Evolutionary conservation across 345 rosid genomes (phyloP).

Genomic region (Hevea brasiliensis): DNA sequence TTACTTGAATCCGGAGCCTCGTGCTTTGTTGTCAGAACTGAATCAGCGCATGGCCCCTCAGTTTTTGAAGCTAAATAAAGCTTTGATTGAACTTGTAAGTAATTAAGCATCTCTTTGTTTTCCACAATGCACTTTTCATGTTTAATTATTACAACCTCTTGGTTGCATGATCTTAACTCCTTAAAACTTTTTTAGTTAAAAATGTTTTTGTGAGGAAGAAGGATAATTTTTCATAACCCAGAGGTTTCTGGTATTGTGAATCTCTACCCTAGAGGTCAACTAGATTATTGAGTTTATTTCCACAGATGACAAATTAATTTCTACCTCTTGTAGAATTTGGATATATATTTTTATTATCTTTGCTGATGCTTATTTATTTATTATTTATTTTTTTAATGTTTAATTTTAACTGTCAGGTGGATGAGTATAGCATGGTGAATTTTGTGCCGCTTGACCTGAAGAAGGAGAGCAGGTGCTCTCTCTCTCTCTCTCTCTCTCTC

Average conservation of each 20-base stretch:
- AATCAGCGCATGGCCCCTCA: constrained; percentile 81
- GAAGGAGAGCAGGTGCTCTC: constrained; percentile 64
- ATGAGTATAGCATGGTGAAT: constrained; percentile 87
- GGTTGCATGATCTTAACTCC: neutral
- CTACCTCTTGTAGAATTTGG: neutral
- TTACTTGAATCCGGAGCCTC: constrained; percentile 82
- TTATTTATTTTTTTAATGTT: neutral
- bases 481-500: neutral
- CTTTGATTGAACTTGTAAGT: constrained; percentile 72
- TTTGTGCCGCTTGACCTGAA: constrained; percentile 75
- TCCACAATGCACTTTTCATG: neutral
- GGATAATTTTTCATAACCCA: neutral
- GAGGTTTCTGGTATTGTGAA: neutral
- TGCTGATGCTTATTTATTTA: neutral
- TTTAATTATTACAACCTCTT: neutral
- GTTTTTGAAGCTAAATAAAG: constrained; percentile 73
- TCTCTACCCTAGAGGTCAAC: neutral
- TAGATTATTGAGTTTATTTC: too few species aligned
- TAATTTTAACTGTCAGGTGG: constrained; percentile 47
- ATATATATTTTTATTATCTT: neutral
- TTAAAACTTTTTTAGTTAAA: neutral
- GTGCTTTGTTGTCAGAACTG: constrained; percentile 62
- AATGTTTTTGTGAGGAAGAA: neutral
- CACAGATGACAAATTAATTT: neutral
- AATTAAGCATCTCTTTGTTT: neutral